Evolutionary conservation across 2,329 filamentous ascomycete species (phyloP), one percentile per base, ranked within the genome.

Genomic region (Calonectria leucothoes): DNA sequence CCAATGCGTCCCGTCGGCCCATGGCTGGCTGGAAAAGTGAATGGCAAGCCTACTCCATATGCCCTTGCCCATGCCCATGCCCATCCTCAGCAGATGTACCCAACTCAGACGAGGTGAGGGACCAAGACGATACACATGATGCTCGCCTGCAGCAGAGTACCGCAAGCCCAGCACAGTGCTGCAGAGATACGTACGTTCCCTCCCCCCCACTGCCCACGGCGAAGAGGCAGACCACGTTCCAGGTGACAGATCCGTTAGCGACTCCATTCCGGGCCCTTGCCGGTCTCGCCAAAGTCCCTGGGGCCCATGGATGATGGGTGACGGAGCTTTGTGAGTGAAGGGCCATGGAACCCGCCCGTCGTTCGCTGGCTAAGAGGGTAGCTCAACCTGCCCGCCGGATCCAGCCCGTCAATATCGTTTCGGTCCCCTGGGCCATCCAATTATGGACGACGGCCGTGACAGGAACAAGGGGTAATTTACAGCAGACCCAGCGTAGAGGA

Each of bases 351-450:
- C 37, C 65, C 57, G 29, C 45, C 37, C 29, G 57, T 75, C 75
- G 74, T 78, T 78, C 71, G 67, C 71, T 79, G 76, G 76, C 78
- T 78, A 80, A 76, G 68, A 57, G 75, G 68, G 75, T 79, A 80
- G 76, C 74, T 80, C 77, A 77, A 80, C 78, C 77, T 80, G 77
- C 66, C 77, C 72, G 78, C 74, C 79, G 78, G 79, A 80, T 80
- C 77, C 76, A 80, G 78, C 78, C 76, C 74, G 75, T 78, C 77
- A 61, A 74, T 76, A 74, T 78, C 73, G 57, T 72, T 72, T 78
- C 72, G 77, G 77, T 74, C 61, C 73, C 76, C 76, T 79, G 72
- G 76, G 66, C 71, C 73, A 72, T 69, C 77, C 78, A 80, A 78
- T 80, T 75, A 74, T 69, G 72, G 51, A 23, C 12, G 70, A 72